Conservation (phyloP, 2,329 filamentous ascomycete species). For the Colletotrichum karsti region DNA sequence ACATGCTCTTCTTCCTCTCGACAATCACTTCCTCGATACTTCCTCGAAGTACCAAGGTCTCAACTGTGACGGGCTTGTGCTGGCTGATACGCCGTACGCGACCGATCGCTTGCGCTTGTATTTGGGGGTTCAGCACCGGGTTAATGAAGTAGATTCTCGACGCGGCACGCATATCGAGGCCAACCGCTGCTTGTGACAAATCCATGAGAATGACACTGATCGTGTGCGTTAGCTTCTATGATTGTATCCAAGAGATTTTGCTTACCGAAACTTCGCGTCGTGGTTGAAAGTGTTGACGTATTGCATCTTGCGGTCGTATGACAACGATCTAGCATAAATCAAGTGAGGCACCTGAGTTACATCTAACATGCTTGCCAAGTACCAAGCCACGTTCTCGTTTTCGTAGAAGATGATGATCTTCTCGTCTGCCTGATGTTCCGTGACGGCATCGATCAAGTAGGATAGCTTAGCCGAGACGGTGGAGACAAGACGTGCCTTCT, state of each 20-base stretch:
- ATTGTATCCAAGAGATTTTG: background rate
- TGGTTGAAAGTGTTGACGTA: constrained; percentile 85
- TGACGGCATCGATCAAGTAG: constrained; percentile 80
- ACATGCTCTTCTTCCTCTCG: constrained; percentile 78
- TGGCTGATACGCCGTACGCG: constrained; percentile 90
- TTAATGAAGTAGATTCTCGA: constrained; percentile 90
- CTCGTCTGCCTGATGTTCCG: constrained; percentile 73
- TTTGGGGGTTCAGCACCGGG: constrained; percentile 83
- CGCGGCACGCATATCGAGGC: constrained; percentile 84
- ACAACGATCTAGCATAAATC: constrained; percentile 73
- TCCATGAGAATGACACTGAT: constrained; percentile 85
- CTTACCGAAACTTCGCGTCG: constrained; percentile 66
- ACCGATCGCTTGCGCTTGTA: constrained; percentile 92
- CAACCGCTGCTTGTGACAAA: constrained; percentile 87
- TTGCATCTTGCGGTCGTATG: constrained; percentile 69
- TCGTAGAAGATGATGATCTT: constrained; percentile 96
- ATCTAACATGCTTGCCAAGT: constrained; percentile 84
- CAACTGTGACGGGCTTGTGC: constrained; percentile 79
- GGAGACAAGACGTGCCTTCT: constrained; percentile 71
- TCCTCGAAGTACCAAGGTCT: constrained; percentile 82
- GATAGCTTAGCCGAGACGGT: constrained; percentile 89
- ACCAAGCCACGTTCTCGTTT: constrained; percentile 85
- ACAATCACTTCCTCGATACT: constrained; percentile 90
- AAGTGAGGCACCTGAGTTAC: constrained; percentile 70
- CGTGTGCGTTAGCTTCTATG: background rate